Conservation (phyloP, 306 rosid species). For the Cicer arietinum region DNA sequence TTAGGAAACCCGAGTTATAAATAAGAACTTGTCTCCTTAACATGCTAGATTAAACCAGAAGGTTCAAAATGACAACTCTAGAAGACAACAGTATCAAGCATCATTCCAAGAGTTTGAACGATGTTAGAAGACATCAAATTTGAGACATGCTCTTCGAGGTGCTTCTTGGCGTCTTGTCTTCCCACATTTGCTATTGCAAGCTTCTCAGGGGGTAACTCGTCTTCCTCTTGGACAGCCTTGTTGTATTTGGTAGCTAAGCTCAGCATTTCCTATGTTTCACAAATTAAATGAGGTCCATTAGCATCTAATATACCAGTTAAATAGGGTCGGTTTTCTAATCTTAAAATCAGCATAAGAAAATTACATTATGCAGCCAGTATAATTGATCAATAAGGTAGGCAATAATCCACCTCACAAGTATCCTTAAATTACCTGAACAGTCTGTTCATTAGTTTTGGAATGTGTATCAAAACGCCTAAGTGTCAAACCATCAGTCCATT, state of each 20-base stretch:
- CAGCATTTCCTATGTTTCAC: constrained; percentile 64
- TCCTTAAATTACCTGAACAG: constrained; percentile 70
- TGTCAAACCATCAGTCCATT: constrained; percentile 95
- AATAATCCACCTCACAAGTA: constrained; percentile 6
- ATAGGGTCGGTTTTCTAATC: background rate
- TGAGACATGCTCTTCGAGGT: constrained; percentile 93
- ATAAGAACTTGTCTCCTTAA: constrained; percentile 24
- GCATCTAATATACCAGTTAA: background rate
- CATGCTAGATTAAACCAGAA: constrained; percentile 8
- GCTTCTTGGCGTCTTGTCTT: constrained; percentile 90
- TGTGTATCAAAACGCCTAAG: constrained; percentile 80
- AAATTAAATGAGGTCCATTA: no score
- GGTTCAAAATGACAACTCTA: constrained; percentile 44
- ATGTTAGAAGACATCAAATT: constrained; percentile 95
- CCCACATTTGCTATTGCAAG: constrained; percentile 70
- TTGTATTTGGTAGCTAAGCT: constrained; percentile 78
- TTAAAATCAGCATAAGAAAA: background rate
- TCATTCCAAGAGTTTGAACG: constrained; percentile 88
- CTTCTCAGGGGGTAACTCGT: constrained; percentile 85
- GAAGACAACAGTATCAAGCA: constrained; percentile 94
- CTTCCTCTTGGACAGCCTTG: constrained; percentile 97
- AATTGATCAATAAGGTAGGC: background rate
- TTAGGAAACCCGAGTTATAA: constrained; percentile 3
- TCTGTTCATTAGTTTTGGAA: constrained; percentile 93
- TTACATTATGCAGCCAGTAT: background rate